These are phyloP conservation scores for Phyllosticta ampelicida DNA, from an alignment of 2,329 filamentous ascomycete genomes.

Conservation along the genomic window DNA sequence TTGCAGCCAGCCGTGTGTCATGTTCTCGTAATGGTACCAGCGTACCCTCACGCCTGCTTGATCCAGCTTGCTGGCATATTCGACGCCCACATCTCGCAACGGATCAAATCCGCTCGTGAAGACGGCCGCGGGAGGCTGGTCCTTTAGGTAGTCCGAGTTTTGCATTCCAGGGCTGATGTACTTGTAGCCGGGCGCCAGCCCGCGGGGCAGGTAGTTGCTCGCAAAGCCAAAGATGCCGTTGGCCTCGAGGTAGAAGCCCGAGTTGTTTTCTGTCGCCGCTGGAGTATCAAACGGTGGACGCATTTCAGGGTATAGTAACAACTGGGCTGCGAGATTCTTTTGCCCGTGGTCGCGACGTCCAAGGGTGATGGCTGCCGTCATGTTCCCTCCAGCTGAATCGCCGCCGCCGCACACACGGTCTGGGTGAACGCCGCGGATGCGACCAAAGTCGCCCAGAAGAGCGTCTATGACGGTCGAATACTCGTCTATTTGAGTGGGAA, in stretches of 20 bases:
- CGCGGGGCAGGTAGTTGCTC: slow-evolving; percentile 21
- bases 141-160: slow-evolving; percentile 14
- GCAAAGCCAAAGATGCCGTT: slow-evolving; percentile 28
- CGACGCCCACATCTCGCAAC: slow-evolving; percentile 22
- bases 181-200: slow-evolving; percentile 15
- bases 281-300: slow-evolving; percentile 14
- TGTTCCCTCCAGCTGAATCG: slow-evolving; percentile 27
- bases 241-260: slow-evolving; percentile 26
- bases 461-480: slow-evolving; percentile 22
- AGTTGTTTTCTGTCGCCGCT: slow-evolving; percentile 24
- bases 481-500: slow-evolving; percentile 25
- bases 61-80: slow-evolving; percentile 21
- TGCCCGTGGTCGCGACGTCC: slow-evolving; percentile 19
- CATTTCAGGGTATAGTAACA: slow-evolving; percentile 27
- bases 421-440: slow-evolving; percentile 18
- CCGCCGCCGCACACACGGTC: slow-evolving; percentile 23
- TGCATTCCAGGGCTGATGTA: slow-evolving; percentile 26
- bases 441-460: slow-evolving; percentile 17
- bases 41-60: slow-evolving; percentile 18
- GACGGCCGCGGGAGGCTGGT: slow-evolving; percentile 18
- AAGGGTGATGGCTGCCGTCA: slow-evolving; percentile 24
- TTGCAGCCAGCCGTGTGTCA: slow-evolving; percentile 24
- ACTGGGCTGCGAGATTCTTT: slow-evolving; percentile 19
- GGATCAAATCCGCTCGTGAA: slow-evolving; percentile 26
- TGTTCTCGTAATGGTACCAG: slow-evolving; percentile 18